Conservation (phyloP, 2,329 filamentous ascomycete genomes). For the Trichoderma endophyticum region DNA sequence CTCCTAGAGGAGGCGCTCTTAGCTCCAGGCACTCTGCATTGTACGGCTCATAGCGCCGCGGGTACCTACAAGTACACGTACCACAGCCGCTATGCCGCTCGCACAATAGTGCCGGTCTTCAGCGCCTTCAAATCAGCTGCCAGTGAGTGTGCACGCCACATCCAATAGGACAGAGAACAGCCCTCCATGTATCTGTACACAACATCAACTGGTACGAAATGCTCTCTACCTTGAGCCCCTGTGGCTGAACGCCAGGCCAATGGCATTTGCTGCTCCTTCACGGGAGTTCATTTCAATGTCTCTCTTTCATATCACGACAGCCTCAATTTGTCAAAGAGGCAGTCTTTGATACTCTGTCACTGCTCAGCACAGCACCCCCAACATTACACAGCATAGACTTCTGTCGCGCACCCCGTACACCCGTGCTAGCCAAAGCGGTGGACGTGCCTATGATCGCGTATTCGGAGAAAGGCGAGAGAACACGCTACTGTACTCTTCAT, state of each 20-base stretch:
- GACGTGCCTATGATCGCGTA: not conserved
- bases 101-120: not conserved
- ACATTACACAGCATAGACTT: not conserved
- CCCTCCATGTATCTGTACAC: not conserved
- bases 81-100: not conserved
- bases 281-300: not conserved
- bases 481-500: not conserved
- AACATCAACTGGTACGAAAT: not conserved
- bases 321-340: not conserved
- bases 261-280: not conserved
- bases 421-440: not conserved
- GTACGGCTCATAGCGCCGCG: not conserved
- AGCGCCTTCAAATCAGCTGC: not conserved
- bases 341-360: not conserved
- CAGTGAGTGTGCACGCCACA: not conserved
- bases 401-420: not conserved
- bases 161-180: not conserved
- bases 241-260: constrained; percentile 6
- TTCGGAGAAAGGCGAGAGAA: constrained; percentile 3
- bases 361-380: not conserved
- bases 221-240: not conserved
- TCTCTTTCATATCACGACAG: not conserved
- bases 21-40: constrained; percentile 1
- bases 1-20: not conserved
- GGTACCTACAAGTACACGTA: not conserved